Conservation (phyloP, 495 filamentous ascomycete species). For the Tuber umbilicatum region DNA sequence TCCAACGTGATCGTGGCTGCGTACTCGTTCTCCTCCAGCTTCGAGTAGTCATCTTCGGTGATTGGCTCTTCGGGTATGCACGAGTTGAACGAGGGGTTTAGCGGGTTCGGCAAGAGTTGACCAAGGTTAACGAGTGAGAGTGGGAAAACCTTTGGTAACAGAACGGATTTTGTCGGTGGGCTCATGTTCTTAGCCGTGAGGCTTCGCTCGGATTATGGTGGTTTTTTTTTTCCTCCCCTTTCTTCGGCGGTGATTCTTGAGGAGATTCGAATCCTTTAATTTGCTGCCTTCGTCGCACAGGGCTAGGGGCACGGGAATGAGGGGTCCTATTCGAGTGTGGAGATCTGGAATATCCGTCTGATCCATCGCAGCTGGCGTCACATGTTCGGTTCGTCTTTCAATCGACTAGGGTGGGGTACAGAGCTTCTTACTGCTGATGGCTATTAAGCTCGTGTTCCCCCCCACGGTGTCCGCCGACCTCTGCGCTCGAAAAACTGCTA, state of each 20-base stretch:
- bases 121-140: background rate
- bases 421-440: background rate
- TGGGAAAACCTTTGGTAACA: background rate
- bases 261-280: background rate
- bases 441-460: background rate
- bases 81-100: background rate
- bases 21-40: background rate
- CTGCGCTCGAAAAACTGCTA: background rate
- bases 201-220: background rate
- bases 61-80: background rate
- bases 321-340: background rate
- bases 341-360: background rate
- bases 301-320: background rate
- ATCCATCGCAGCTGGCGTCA: background rate
- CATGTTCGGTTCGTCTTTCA: background rate
- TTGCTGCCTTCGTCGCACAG: background rate
- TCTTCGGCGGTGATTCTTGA: background rate
- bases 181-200: background rate
- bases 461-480: background rate
- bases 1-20: background rate
- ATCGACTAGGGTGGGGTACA: background rate
- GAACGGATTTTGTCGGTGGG: background rate
- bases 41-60: background rate
- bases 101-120: constrained; percentile 1
- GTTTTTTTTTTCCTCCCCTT: background rate